Base-by-base conservation (phyloP, 2,329 filamentous ascomycete genomes). In the Colletotrichum euphorbiae region DNA sequence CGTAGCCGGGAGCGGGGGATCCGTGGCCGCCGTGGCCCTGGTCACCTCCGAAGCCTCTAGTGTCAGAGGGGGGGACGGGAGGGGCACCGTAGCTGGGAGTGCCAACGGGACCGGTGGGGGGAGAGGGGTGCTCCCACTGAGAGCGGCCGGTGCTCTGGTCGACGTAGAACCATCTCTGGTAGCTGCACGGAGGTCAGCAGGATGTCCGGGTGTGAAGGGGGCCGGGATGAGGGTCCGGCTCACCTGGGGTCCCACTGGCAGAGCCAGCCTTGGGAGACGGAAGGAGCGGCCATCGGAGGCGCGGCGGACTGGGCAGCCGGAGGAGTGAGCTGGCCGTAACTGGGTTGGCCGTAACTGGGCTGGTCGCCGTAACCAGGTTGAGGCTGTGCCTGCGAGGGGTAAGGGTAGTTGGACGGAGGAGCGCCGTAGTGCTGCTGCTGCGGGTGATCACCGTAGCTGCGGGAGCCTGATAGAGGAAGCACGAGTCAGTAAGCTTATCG, bases 111-210 rank as follows among this genome's bases (percentile, higher is more conserved):
- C 59, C 55, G 65, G 48, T 51, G 51, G 65, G 65, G 56, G 68
- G 60, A 21, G 68, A 73, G 15, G 89, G 88, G 15, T 83, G 81
- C 70, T 90, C 87, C 89, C 89, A 91, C 76, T 91, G 89, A 0
- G 87, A 85, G 66, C 83, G 84, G 19, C 88, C 87, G 12, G 87
- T 87, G 52, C 85, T 81, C 64, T 87, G 80, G 76, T 91, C 88
- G 64, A 88, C 82, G 74, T 90, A 92, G 79, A 87, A 91, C 80
- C 87, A 91, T 62, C 87, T 86, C 74, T 89, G 86, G 68, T 83
- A 80, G 66, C 54, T 57, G 54, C 54, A 45, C 31, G 51, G 33
- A 33, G 21, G 38, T 57, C 31, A 57, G 54, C 38, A n/a, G 51
- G 11, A 54, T 13, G 51, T 6, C 19, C 51, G n/a, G 31, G 51